Base-by-base conservation (phyloP, 176 grass and related monocot species). In the Paspalum notatum region DNA sequence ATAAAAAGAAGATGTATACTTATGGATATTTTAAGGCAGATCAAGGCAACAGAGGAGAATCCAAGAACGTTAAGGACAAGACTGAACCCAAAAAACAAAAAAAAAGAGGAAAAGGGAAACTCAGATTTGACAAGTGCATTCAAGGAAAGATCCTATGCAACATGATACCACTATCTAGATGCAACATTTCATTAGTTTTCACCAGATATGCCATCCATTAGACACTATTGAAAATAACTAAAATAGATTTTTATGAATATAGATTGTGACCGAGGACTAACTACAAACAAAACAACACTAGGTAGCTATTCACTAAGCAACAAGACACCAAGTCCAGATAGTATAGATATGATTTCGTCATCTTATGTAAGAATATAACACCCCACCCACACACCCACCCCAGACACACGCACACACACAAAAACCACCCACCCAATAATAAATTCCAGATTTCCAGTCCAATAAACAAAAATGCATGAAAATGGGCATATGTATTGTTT, bases 121-220 rank as follows among this genome's bases (percentile, higher is more conserved):
- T 68, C 3, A 25, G 6, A 69, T 69, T 22, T 5, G 5, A 47
- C 42, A 48, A 47, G 7, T 12, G 47, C 47, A 12, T 70, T 49
- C 44, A 70, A 70, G 21, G 13, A 16, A 49, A 49, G 21, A 70
- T 49, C 13, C 12, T 43, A 3, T 45, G 6, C 40, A 75, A 60
- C 13, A 32, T 18, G 41, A 5, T 76, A 50, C 2, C 12, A 4
- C 44, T 14, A 9, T 15, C n/a, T 6, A 42, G 20, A 44, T 75
- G 32, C 32, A 57, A 43, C 56, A 75, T 44, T 59, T 58, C 50
- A 57, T 52, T 55, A 44, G 65, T 67, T n/a, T 67, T 44, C 65
- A 44, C 18, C 12, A 55, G 20, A 21, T 74, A n/a, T 56, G n/a
- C 2, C 11, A 15, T 27, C 12, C 38, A 59, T 16, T 59, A 58